Evolutionary conservation across 2,329 filamentous ascomycete genomes (phyloP), one percentile per base, ranked within the genome.

Genomic region (Phialophora tarda): DNA sequence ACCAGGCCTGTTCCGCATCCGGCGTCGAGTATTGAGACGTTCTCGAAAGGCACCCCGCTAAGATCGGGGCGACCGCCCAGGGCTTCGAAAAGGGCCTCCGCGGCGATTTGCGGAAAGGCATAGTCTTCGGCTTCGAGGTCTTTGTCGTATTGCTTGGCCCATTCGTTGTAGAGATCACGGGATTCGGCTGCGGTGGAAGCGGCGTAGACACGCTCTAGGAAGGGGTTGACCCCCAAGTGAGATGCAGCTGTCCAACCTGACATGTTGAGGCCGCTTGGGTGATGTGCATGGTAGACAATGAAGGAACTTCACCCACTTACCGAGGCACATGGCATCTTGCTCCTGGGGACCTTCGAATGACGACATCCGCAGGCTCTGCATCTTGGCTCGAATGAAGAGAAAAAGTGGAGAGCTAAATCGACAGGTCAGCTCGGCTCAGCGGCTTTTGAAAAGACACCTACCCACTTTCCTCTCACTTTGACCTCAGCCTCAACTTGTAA

Each of bases 1-100:
- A 85, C 83, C 8, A 85, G 79, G 0, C 84, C 84, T 0, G 84
- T 86, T 3, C 84, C 84, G 64, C 84, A 86, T n/a, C 84, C 84
- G 24, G 84, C 84, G 65, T 86, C 84, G 0, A 85, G 78, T 63
- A 86, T 81, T 2, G 69, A 62, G 6, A 74, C 72, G 51, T 61
- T 65, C 26, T 69, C 68, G 17, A 77, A 64, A 41, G 24, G 55
- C 47, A 5, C 38, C 10, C 30, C 55, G 30, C 14, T 7, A 14
- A 30, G 4, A 32, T 58, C 12, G 21, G 12, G n/a, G 4, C 28
- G 23, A 24, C 41, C n/a, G 51, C 50, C 53, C 17, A 57, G 4
- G 11, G 50, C 34, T 11, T 55, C 38, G 10, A 63, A 28, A 4
- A 77, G 74, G 2, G 77, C 74, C 51, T 78, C 72, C 8, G 77